Evolutionary conservation across 495 filamentous ascomycete species (phyloP), one percentile per base, ranked within the genome.

Genomic region (Talaromyces borbonicus): DNA sequence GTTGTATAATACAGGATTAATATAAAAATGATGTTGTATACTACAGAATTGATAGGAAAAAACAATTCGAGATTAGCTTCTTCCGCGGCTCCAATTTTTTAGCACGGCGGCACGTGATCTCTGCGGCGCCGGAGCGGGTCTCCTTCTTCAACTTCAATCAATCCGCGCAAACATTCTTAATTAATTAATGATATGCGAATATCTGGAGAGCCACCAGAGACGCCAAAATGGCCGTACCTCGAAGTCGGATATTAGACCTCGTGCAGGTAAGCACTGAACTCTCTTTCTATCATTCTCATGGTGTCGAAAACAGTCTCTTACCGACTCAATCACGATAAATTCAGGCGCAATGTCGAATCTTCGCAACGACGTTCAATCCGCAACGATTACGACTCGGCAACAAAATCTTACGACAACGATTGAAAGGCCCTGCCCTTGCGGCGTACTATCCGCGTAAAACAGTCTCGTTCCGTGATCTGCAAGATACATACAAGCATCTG

Each of bases 281-380:
- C 12, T 12, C 7, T 20, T 38, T 15, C 12, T 20, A 3, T 19
- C 7, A 8, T 4, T 38, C 22, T n/a, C n/a, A n/a, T n/a, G n/a
- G n/a, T n/a, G n/a, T n/a, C n/a, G n/a, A n/a, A n/a, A n/a, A n/a
- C n/a, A n/a, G n/a, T n/a, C n/a, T n/a, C n/a, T n/a, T n/a, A n/a
- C n/a, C n/a, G n/a, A n/a, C n/a, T n/a, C n/a, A n/a, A n/a, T n/a
- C n/a, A n/a, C n/a, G n/a, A n/a, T n/a, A n/a, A n/a, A 18, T 32
- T 14, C 47, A 95, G 90, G 77, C 78, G 52, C 87, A 87, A 80
- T 93, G 85, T 71, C 79, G 81, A 60, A 80, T 98, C 62, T 98
- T 98, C 73, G 80, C 78, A 38, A 81, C 81, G 20, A 94, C 85
- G 37, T 96, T 79, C 73, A 98, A 98, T 66, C 92, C 92, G 9